Conservation (phyloP, 2,329 filamentous ascomycete species). For the Huntiella abstrusa region DNA sequence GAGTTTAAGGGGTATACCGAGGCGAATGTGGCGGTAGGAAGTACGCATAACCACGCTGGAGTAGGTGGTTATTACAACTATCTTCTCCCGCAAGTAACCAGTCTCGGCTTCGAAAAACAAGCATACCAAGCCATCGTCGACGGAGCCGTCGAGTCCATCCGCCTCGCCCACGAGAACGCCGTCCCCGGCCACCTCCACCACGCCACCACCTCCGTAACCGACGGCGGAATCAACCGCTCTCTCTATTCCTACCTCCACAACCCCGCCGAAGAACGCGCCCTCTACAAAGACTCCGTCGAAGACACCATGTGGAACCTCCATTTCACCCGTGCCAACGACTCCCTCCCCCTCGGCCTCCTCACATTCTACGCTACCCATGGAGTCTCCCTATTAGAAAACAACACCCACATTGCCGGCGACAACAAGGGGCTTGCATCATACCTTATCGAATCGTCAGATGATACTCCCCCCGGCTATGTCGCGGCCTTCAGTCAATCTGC, state of each 20-base stretch:
- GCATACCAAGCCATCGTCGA: conserved; percentile 81
- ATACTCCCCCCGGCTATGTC: conserved; percentile 49
- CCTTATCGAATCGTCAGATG: conserved; percentile 48
- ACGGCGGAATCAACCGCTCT: conserved; percentile 79
- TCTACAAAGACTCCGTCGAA: conserved; percentile 39
- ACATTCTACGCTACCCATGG: conserved; percentile 90
- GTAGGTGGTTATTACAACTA: conserved; percentile 93
- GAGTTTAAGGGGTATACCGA: conserved; percentile 58
- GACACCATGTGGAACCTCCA: conserved; percentile 55
- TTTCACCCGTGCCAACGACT: conserved; percentile 55
- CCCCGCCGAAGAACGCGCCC: conserved; percentile 51
- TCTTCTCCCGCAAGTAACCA: conserved; percentile 77
- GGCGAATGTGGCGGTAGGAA: conserved; percentile 73
- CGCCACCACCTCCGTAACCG: conserved; percentile 47
- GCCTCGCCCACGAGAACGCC: conserved; percentile 45
- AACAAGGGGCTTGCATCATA: conserved; percentile 90
- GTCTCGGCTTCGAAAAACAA: conserved; percentile 66
- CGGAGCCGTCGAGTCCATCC: conserved; percentile 64
- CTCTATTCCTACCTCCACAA: conserved; percentile 78
- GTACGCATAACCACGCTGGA: conserved; percentile 83
- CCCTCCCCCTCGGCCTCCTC: conserved; percentile 59
- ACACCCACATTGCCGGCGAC: conserved; percentile 79
- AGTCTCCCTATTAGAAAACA: conserved; percentile 79
- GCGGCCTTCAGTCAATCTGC: conserved; percentile 84
- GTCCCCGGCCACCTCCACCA: conserved; percentile 44